Evolutionary conservation across 2,329 filamentous ascomycete genomes (phyloP).

Genomic region (Fusarium transvaalense): DNA sequence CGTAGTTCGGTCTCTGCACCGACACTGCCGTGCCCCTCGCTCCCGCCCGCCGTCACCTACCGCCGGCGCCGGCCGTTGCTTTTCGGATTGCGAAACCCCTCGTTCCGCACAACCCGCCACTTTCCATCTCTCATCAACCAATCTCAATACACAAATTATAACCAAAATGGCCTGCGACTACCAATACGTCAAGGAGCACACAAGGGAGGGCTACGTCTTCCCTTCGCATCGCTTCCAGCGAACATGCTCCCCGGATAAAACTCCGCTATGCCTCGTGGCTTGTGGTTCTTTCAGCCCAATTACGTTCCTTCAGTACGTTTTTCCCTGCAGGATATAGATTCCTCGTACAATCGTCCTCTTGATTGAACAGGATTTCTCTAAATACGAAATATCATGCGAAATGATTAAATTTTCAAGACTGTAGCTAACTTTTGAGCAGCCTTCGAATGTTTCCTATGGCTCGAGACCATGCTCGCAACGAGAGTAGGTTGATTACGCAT

Average conservation of each 20-base stretch:
- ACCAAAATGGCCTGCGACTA: conserved; percentile 50
- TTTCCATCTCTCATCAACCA: conserved; percentile 16
- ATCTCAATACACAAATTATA: conserved; percentile 7
- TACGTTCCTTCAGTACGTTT: conserved; percentile 35
- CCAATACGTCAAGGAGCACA: conserved; percentile 53
- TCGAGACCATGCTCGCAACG: conserved; percentile 76
- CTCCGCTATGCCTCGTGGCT: conserved; percentile 74
- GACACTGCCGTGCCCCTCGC: conserved; percentile 37
- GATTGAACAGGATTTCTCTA: neutral
- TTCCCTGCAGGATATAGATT: neutral
- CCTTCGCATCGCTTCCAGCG: conserved; percentile 70
- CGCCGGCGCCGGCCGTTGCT: conserved; percentile 38
- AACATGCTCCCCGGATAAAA: conserved; percentile 67
- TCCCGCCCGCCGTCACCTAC: conserved; percentile 32
- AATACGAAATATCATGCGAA: neutral
- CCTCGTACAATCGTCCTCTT: neutral
- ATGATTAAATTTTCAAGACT: neutral
- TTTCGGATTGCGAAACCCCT: conserved; percentile 35
- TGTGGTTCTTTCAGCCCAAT: conserved; percentile 68
- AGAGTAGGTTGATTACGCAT: conserved; percentile 43
- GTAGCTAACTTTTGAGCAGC: conserved; percentile 15
- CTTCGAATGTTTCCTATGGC: conserved; percentile 82
- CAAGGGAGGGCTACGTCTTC: conserved; percentile 66
- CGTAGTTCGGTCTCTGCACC: conserved; percentile 32
- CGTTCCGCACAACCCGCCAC: conserved; percentile 27